Evolutionary conservation across 257 asterid genomes (phyloP).

Genomic region (Haberlea rhodopensis): DNA sequence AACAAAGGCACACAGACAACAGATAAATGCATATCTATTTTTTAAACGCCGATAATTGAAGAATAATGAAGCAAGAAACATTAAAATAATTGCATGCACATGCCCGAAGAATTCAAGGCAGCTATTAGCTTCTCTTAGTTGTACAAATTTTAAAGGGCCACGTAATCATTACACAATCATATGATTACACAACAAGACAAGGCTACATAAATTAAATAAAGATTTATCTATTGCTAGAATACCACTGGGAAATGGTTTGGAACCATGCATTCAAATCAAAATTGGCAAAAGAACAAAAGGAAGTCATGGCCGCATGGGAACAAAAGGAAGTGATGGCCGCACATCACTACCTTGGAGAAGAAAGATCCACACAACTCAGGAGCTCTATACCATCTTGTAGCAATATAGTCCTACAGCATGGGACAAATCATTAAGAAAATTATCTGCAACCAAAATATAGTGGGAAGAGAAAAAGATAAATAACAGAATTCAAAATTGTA

Average conservation of each 20-base stretch:
- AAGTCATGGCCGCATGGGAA: too few species aligned
- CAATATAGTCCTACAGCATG: slow-evolving; percentile 76
- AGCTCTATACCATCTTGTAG: slow-evolving; percentile 97
- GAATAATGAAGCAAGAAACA: background rate
- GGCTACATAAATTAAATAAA: slow-evolving; percentile 12
- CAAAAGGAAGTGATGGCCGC: slow-evolving; percentile 18
- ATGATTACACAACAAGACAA: slow-evolving; percentile 9
- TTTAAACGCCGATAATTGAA: slow-evolving; percentile 6
- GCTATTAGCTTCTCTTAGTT: background rate
- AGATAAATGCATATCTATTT: background rate
- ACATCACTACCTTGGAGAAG: slow-evolving; percentile 78
- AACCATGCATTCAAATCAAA: background rate
- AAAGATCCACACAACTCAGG: slow-evolving; percentile 97
- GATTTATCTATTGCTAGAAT: slow-evolving; percentile 10
- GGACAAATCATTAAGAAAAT: background rate
- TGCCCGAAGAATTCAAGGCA: background rate
- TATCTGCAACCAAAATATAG: background rate
- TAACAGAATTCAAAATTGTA: slow-evolving; percentile 8
- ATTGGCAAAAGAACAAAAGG: slow-evolving; percentile 15
- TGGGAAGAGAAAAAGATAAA: background rate
- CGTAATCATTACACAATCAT: slow-evolving; percentile 3
- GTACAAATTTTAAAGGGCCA: slow-evolving; percentile 14
- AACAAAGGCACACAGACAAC: background rate
- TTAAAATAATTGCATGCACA: too few species aligned
- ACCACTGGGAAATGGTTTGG: slow-evolving; percentile 2